Conservation (phyloP, 306 rosid species). For the Gynostemma pentaphyllum region DNA sequence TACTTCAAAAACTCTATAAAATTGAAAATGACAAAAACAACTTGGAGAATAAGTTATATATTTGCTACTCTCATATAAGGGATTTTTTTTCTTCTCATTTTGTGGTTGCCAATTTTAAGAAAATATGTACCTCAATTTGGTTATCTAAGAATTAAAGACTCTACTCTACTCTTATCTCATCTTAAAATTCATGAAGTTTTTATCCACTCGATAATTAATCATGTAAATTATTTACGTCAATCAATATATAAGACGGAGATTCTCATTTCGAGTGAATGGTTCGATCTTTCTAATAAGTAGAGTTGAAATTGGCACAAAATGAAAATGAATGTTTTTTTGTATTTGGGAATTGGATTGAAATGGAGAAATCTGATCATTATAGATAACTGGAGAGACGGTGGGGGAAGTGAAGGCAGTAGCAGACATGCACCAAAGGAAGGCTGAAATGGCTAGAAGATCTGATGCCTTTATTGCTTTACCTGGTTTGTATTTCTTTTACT, state of each 20-base stretch:
- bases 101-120: background rate
- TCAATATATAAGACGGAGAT: too few species aligned
- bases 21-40: slow-evolving; percentile 28
- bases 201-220: too few species aligned
- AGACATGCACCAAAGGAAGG: slow-evolving; percentile 98
- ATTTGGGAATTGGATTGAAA: background rate
- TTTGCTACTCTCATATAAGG: background rate
- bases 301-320: background rate
- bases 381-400: slow-evolving; percentile 96
- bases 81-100: background rate
- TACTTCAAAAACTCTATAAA: slow-evolving; percentile 1
- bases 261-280: too few species aligned
- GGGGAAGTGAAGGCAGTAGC: slow-evolving; percentile 99
- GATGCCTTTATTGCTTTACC: slow-evolving; percentile 99
- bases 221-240: too few species aligned
- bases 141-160: background rate
- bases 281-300: too few species aligned
- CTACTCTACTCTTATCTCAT: background rate
- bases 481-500: slow-evolving; percentile 37
- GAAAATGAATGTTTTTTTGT: background rate
- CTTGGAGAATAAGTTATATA: background rate
- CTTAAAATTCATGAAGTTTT: background rate
- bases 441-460: slow-evolving; percentile 96
- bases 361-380: slow-evolving; percentile 21
- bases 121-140: background rate